Percentiles rank a stretch among this genome's conserved stretches.
Conservation (phyloP, 2,329 filamentous ascomycete species). For the Botryotinia calthae region DNA sequence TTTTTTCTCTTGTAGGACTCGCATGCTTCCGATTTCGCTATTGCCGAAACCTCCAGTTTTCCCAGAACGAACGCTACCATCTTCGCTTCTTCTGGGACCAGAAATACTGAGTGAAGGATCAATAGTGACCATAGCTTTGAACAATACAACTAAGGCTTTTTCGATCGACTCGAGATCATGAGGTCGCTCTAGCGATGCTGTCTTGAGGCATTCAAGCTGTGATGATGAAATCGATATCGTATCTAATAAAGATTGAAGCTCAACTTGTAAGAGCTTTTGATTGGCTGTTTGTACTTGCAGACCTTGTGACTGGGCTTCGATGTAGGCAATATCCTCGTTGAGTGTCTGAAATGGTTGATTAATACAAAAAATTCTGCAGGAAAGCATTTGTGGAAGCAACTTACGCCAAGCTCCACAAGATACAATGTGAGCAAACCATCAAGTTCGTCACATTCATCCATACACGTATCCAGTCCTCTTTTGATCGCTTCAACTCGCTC, state of each 20-base stretch:
- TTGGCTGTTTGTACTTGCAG: conserved; percentile 96
- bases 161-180: conserved; percentile 77
- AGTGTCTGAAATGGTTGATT: conserved; percentile 61
- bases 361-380: conserved; percentile 25
- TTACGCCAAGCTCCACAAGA: conserved; percentile 85
- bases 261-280: conserved; percentile 84
- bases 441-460: conserved; percentile 92
- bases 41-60: conserved; percentile 47
- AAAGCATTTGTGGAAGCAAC: conserved; percentile 54
- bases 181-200: conserved; percentile 68
- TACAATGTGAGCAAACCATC: conserved; percentile 93
- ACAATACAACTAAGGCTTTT: conserved; percentile 71
- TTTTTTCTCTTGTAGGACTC: conserved; percentile 90
- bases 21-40: conserved; percentile 71
- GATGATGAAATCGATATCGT: conserved; percentile 82
- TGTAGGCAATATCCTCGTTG: conserved; percentile 93
- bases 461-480: conserved; percentile 80
- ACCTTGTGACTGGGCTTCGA: conserved; percentile 95
- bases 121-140: conserved; percentile 90
- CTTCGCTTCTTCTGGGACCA: conserved; percentile 42
- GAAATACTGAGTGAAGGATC: conserved; percentile 69
- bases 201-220: conserved; percentile 71
- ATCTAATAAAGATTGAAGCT: conserved; percentile 83
- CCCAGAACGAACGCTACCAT: conserved; percentile 35
- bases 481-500: conserved; percentile 86